phyloP scores from a whole-genome alignment of 306 rosid species.

The Betula pendula region DNA sequence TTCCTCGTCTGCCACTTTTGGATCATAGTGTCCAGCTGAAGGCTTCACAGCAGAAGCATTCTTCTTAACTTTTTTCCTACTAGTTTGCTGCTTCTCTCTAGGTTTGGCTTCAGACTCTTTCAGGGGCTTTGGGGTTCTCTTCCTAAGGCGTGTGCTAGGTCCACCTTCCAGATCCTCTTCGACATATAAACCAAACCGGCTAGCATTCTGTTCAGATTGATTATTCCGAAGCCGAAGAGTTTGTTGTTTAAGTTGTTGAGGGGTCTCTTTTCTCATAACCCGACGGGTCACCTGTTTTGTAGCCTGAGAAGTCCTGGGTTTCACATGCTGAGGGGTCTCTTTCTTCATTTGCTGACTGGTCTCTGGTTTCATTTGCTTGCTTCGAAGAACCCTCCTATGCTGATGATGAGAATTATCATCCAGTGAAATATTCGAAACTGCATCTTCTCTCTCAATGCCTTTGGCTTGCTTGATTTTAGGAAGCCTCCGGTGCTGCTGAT shows the following conservation, averaged over 20 bases:
- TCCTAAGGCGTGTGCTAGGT: slow-evolving; percentile 90
- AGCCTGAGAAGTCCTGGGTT: slow-evolving; percentile 43
- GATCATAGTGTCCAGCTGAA: slow-evolving; percentile 37
- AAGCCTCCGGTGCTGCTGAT: slow-evolving; percentile 39
- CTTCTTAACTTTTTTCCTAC: slow-evolving; percentile 61
- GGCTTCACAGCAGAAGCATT: slow-evolving; percentile 49
- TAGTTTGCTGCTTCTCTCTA: slow-evolving; percentile 49
- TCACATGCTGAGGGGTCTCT: slow-evolving; percentile 37
- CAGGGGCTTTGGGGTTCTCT: slow-evolving; percentile 56
- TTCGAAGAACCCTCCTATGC: slow-evolving; percentile 53
- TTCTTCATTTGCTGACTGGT: slow-evolving; percentile 50
- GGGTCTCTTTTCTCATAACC: slow-evolving; percentile 40
- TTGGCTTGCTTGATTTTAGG: slow-evolving; percentile 57
- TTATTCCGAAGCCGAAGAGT: slow-evolving; percentile 42
- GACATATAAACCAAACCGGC: slow-evolving; percentile 35
- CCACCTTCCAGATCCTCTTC: slow-evolving; percentile 78
- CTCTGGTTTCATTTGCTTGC: slow-evolving; percentile 54
- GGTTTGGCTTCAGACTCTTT: slow-evolving; percentile 48
- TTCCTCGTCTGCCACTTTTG: slow-evolving; percentile 55
- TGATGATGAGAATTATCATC: slow-evolving; percentile 45
- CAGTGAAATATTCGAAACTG: slow-evolving; percentile 40
- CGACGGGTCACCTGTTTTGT: slow-evolving; percentile 45
- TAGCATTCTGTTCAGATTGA: slow-evolving; percentile 35
- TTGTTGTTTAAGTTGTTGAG: slow-evolving; percentile 47
- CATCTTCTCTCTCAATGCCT: slow-evolving; percentile 47